Base-by-base conservation (phyloP, 345 rosid genomes). In the Litchi chinensis region DNA sequence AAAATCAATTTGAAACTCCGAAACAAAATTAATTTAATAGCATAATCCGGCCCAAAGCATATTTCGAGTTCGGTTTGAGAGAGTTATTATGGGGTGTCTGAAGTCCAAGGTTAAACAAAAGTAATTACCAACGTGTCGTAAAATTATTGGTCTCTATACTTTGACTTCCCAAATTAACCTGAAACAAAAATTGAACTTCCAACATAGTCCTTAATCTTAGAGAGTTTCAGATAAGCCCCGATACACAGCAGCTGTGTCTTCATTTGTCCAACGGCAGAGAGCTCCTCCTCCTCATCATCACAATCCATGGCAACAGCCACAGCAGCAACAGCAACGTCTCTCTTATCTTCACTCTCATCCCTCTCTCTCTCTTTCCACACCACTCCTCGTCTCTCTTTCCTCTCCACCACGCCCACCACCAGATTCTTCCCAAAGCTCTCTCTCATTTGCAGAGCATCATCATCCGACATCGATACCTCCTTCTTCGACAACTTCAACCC, bases 401-500 rank as follows among this genome's bases (percentile, higher is more conserved):
- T 79, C 77, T 75, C 87, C 80, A 24, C 68, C 5, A 67, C 86
- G 24, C 79, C 86, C 72, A 18, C 76, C 75, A 60, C 77, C 43
- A n/a, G 67, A 70, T 57, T 82, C 19, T 74, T 57, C 79, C 79
- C 79, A 60, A 78, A 72, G 32, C 80, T 32, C 64, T 37, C 56
- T 39, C 19, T 39, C 50, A 54, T 10, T 76, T 59, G 83, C 41
- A 48, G 65, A 50, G 79, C 64, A 28, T 32, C 73, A 75, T 32
- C 73, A 75, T 79, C 77, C 67, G 82, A 89, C 79, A 70, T 76
- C 70, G 90, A 90, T 40, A 86, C 91, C 0, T 65, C 79, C 78
- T 88, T 88, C 88, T 89, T 90, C 83, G 93, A 88, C 52, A 80
- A 84, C 39, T 6, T 73, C 68, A 80, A 82, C 66, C 83, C 65